Evolutionary conservation across 805 yeast species (phyloP).

Genomic region (Yamadazyma phyllophila): DNA sequence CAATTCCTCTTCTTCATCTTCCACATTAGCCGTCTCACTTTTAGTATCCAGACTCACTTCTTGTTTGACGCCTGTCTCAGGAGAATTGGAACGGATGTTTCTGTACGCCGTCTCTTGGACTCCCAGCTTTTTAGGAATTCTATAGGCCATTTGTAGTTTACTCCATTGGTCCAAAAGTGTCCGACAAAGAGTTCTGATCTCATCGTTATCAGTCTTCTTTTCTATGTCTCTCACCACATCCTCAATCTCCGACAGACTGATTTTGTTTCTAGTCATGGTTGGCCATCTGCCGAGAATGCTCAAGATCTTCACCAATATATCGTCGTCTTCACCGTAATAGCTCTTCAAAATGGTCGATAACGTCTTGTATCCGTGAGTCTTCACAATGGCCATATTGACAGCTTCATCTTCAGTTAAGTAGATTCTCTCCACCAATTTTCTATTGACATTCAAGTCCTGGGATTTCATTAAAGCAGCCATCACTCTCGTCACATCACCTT

Average conservation of each 20-base stretch:
- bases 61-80: constrained; percentile 8
- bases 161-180: constrained; percentile 67
- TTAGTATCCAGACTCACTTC: no score
- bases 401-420: constrained; percentile 48
- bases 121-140: constrained; percentile 63
- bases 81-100: constrained; percentile 19
- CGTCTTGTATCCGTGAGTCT: constrained; percentile 85
- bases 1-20: constrained; percentile 2
- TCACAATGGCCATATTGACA: constrained; percentile 59
- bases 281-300: constrained; percentile 54
- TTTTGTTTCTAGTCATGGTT: constrained; percentile 70
- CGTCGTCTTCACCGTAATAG: constrained; percentile 23
- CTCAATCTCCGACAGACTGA: constrained; percentile 72
- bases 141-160: constrained; percentile 71
- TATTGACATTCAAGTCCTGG: constrained; percentile 62
- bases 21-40: not conserved
- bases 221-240: constrained; percentile 49
- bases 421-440: constrained; percentile 67
- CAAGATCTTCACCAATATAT: constrained; percentile 48
- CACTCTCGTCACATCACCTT: constrained; percentile 65
- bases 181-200: constrained; percentile 35
- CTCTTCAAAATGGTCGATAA: constrained; percentile 58
- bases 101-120: constrained; percentile 16
- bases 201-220: constrained; percentile 19
- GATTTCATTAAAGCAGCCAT: constrained; percentile 80